Conservation (phyloP, 164 flowering plant species). For the Vitis vinifera region DNA sequence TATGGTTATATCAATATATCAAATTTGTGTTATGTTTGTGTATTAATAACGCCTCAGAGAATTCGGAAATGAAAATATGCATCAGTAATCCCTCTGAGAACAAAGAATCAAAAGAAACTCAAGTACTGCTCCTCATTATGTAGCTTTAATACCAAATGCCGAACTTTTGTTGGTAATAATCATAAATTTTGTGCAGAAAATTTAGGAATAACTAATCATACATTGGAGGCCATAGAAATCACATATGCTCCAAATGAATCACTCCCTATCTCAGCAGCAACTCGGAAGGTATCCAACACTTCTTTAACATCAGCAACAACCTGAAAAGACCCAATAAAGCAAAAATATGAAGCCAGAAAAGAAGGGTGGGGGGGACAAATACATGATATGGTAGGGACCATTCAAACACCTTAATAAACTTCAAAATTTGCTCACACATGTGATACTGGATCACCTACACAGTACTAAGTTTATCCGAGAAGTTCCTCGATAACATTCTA, state of each 20-base stretch:
- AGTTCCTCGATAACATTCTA: neutral
- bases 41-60: no score
- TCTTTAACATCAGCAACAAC: slow-evolving; percentile 84
- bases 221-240: slow-evolving; percentile 97
- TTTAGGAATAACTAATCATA: slow-evolving; percentile 23
- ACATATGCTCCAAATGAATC: slow-evolving; percentile 97
- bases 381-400: neutral
- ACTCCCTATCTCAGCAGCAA: slow-evolving; percentile 93
- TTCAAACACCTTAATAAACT: no score
- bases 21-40: no score
- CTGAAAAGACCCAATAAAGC: slow-evolving; percentile 30
- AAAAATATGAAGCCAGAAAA: neutral
- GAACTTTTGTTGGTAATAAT: neutral
- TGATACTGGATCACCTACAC: neutral
- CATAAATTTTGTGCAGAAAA: neutral
- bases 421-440: no score
- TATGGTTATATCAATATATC: no score
- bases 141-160: neutral
- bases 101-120: neutral
- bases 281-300: slow-evolving; percentile 93
- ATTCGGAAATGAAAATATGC: no score
- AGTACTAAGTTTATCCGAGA: neutral
- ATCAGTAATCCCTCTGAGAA: no score
- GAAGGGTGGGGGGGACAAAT: neutral
- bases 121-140: neutral